Percentiles rank a stretch among this genome's conserved stretches.
Conservation (phyloP, 352 stramenopile species). For the Phytophthora sansomeana region DNA sequence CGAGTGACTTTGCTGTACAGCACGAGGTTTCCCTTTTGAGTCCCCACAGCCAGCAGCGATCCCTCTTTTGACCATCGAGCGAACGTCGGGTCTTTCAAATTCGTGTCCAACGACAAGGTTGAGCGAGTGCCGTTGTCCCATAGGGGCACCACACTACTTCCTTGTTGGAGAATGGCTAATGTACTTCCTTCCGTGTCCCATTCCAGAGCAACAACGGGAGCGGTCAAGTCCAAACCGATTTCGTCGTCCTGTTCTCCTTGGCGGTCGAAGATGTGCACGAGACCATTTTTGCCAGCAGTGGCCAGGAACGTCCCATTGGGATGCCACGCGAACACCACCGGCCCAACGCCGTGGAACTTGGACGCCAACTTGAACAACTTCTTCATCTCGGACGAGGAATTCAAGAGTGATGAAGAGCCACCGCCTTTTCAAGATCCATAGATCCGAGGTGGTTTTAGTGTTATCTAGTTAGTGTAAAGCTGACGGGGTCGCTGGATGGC, state of each 20-base stretch:
- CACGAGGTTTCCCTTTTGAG: slow-evolving; percentile 93
- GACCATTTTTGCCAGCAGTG: slow-evolving; percentile 87
- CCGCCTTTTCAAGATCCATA: slow-evolving; percentile 33
- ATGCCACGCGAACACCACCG: slow-evolving; percentile 92
- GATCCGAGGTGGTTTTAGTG: slow-evolving; percentile 14
- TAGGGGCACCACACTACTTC: slow-evolving; percentile 86
- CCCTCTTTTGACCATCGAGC: slow-evolving; percentile 88
- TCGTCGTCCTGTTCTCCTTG: slow-evolving; percentile 93
- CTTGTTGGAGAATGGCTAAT: slow-evolving; percentile 92
- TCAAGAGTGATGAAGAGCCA: slow-evolving; percentile 16
- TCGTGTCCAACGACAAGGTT: slow-evolving; percentile 89
- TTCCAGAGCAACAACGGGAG: slow-evolving; percentile 81
- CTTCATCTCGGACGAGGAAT: slow-evolving; percentile 73
- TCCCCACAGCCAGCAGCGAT: slow-evolving; percentile 90
- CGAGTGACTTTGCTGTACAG: slow-evolving; percentile 93
- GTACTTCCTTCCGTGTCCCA: slow-evolving; percentile 92
- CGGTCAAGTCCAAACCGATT: slow-evolving; percentile 81
- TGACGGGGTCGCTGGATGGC: slow-evolving; percentile 21
- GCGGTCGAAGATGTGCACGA: slow-evolving; percentile 94
- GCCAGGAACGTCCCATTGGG: slow-evolving; percentile 91
- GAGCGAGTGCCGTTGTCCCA: slow-evolving; percentile 84
- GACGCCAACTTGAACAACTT: slow-evolving; percentile 92
- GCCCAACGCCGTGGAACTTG: slow-evolving; percentile 86
- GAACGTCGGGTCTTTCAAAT: slow-evolving; percentile 94
- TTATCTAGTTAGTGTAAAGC: neutral